Percentiles rank a stretch among this genome's conserved stretches.
These are phyloP conservation scores for Protomyces inouyei DNA, from an alignment of 1,139 yeast species.

Conservation along the genomic window DNA sequence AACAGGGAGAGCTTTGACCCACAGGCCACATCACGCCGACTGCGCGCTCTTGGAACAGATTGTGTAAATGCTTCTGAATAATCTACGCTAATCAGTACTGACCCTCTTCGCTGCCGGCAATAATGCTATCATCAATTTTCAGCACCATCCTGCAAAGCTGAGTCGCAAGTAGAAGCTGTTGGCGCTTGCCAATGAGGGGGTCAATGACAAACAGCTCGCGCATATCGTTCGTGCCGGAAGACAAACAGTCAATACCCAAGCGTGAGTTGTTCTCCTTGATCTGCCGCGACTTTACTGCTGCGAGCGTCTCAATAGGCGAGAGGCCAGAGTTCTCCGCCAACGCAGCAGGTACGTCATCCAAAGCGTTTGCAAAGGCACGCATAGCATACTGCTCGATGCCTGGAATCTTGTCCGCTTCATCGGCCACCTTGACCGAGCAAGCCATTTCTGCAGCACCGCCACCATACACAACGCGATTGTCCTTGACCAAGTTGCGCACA, in stretches of 20 bases:
- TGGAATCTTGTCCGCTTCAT: conserved; percentile 68
- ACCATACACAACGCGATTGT: conserved; percentile 91
- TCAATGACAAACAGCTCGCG: conserved; percentile 90
- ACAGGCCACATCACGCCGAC: no score
- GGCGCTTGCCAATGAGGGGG: conserved; percentile 94
- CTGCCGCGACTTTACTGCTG: conserved; percentile 79
- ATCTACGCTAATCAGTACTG: conserved; percentile 28
- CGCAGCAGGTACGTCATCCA: conserved; percentile 89
- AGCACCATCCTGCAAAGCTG: conserved; percentile 96
- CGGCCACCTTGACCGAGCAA: conserved; percentile 84
- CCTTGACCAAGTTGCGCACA: conserved; percentile 89
- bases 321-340: conserved; percentile 95
- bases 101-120: conserved; percentile 73
- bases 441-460: conserved; percentile 98
- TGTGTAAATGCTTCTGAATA: not conserved
- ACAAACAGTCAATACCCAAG: conserved; percentile 91
- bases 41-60: no score
- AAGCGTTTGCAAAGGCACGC: conserved; percentile 86
- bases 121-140: conserved; percentile 92
- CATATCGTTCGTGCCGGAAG: conserved; percentile 77
- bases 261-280: conserved; percentile 63
- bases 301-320: conserved; percentile 84
- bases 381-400: conserved; percentile 98
- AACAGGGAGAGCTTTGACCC: no score
- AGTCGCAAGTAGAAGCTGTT: conserved; percentile 89